Evolutionary conservation across 2,329 filamentous ascomycete species (phyloP), one percentile per base, ranked within the genome.

Genomic region (Fusarium sp.): DNA sequence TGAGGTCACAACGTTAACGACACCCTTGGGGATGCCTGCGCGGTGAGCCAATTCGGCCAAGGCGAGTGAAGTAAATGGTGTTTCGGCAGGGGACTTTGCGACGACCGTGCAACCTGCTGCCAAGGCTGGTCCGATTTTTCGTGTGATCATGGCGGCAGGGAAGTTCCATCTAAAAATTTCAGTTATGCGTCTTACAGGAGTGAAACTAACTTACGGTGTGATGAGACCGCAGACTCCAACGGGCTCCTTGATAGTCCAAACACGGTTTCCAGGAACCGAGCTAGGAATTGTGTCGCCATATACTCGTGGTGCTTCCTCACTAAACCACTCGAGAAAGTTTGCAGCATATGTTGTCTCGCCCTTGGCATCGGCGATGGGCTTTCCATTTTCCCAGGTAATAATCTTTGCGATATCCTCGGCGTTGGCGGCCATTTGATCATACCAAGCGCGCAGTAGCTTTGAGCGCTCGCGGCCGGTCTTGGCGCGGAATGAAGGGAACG

Each of bases 51-150:
- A 89, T 83, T 97, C 95, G 2, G 94, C 94, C 25, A 98, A 83
- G 3, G 96, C 96, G 42, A 97, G 91, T 1, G 94, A 91, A 30
- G 95, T 97, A 81, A 96, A 96, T 0, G 96, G 96, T 2, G 96
- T 98, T 86, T 98, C 96, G 54, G 92, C 92, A 3, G 96, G 95
- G 21, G 95, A 93, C 83, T 99, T 99, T 78, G 91, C 92, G 4
- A 98, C 95, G 5, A 97, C 93, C 1, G 96, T 97, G 84, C 96
- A 98, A 66, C 96, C 96, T n/a, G 95, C 95, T 23, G 96, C 96
- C 63, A 98, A 87, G 13, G 93, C 93, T 4, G 94, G 90, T 4
- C 89, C 91, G 57, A 91, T 87, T 81, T 93, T 93, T 67, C 91
- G 85, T 11, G 91, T 92, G 73, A 94, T 90, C 92, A 94, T 94